Conservation (phyloP, 139 green algal species). For the Chlamydomonas sp. region DNA sequence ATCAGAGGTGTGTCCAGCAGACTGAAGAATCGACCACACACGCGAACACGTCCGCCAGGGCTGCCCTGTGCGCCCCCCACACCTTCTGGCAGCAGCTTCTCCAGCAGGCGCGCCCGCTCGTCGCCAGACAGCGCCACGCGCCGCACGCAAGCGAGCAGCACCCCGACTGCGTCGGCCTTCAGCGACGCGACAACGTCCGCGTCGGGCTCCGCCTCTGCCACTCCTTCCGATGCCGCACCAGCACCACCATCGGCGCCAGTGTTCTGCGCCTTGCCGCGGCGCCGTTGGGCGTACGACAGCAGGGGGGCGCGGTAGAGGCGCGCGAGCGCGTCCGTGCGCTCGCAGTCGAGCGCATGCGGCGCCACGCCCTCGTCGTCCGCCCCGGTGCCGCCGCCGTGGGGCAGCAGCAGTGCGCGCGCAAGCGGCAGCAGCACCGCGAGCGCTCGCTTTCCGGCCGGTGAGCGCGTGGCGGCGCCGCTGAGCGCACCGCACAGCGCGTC, state of each 20-base stretch:
- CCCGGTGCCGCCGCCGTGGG: too few species aligned
- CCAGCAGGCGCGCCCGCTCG: conserved; percentile 10
- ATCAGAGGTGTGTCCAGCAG: not conserved
- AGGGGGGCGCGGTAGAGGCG: conserved; percentile 15
- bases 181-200: conserved; percentile 4
- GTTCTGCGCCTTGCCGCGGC: conserved; percentile 16
- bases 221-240: not conserved
- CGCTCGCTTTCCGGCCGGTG: too few species aligned
- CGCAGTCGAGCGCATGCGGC: too few species aligned
- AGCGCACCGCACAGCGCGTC: too few species aligned
- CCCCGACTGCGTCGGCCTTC: conserved; percentile 15
- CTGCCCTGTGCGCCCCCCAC: too few species aligned
- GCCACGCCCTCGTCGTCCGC: too few species aligned
- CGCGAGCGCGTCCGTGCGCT: too few species aligned
- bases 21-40: not conserved
- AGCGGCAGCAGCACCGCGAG: too few species aligned
- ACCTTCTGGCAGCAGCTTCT: conserved; percentile 21
- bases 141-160: conserved; percentile 16
- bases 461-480: too few species aligned
- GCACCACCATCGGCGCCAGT: not conserved
- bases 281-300: conserved; percentile 26
- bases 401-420: too few species aligned
- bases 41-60: not conserved
- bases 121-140: not conserved
- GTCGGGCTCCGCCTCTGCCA: not conserved